Base-by-base conservation (phyloP, 345 rosid species). In the Tarenaya hassleriana region DNA sequence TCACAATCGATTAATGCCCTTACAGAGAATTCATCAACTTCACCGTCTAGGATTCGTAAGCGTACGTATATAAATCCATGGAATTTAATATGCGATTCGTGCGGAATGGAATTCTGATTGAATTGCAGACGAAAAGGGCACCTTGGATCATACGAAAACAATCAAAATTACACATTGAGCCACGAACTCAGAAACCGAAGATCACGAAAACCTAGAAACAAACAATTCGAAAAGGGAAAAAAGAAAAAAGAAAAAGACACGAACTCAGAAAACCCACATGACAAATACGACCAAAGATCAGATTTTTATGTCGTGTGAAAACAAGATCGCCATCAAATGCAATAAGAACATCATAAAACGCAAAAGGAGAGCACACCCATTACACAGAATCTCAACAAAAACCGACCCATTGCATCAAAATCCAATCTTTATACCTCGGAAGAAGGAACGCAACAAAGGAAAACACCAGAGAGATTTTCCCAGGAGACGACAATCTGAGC, bases 331-430 rank as follows among this genome's bases (percentile, higher is more conserved):
- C 64, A 60, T 45, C 17, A 62, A 47, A 35, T 33, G 49, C 16
- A 34, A 50, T 27, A 52, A n/a, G 3, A 39, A 20, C 10, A 42
- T 48, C 16, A n/a, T n/a, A n/a, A n/a, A n/a, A n/a, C n/a, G n/a
- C n/a, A n/a, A n/a, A n/a, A n/a, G n/a, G n/a, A n/a, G n/a, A n/a
- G n/a, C n/a, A n/a, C n/a, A 53, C 59, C 54, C 69, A 51, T 64
- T 64, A 40, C 19, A 15, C 9, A 41, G 0, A 57, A 59, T 41
- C 50, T 55, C 51, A 66, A 51, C 8, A 58, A 34, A 59, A 55
- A 18, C 54, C 5, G 54, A 64, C 60, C 67, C 73, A 70, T 70
- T 69, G 68, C 64, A 61, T 50, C 13, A 61, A 61, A 50, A 58
- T 47, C 52, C 16, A 60, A 60, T 17, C 32, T 24, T 32, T 60